Percentiles rank a stretch among this genome's conserved stretches.
Evolutionary conservation across 2,329 filamentous ascomycete genomes (phyloP).

Genomic region (Colletotrichum sojae): DNA sequence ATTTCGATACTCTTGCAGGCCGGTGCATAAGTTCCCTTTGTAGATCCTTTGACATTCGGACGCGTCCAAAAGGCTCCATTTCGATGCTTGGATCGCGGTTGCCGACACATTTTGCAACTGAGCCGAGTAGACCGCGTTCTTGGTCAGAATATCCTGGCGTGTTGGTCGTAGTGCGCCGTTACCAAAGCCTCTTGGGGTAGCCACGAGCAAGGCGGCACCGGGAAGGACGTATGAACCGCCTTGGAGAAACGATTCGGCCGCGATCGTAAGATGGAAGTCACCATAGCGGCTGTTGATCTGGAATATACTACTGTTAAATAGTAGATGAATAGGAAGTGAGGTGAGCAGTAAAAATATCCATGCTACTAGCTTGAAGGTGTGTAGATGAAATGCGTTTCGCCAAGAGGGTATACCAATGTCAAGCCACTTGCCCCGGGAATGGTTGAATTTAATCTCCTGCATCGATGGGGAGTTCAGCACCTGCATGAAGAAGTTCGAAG

Average conservation of each 20-base stretch:
- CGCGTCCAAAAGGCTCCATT: neutral
- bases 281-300: conserved; percentile 30
- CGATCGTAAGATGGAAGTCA: conserved; percentile 36
- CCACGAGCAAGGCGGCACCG: conserved; percentile 4
- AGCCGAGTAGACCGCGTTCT: no score
- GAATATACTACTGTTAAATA: conserved; percentile 44
- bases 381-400: conserved; percentile 49
- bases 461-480: conserved; percentile 36
- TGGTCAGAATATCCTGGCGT: no score
- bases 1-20: neutral
- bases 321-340: conserved; percentile 47
- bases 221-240: conserved; percentile 15
- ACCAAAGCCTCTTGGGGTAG: neutral
- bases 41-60: neutral
- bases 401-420: conserved; percentile 61
- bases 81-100: neutral
- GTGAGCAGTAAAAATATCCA: conserved; percentile 44
- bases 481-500: conserved; percentile 43
- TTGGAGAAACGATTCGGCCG: conserved; percentile 34
- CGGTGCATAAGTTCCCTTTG: neutral
- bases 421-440: conserved; percentile 56
- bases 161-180: neutral
- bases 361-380: conserved; percentile 39
- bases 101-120: neutral
- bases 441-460: conserved; percentile 55